A percentile compares a stretch with the other conserved stretches of the same genome.
phyloP scores from a whole-genome alignment of 768 basidiomycete genomes.

The Plicaturopsis crispa region DNA sequence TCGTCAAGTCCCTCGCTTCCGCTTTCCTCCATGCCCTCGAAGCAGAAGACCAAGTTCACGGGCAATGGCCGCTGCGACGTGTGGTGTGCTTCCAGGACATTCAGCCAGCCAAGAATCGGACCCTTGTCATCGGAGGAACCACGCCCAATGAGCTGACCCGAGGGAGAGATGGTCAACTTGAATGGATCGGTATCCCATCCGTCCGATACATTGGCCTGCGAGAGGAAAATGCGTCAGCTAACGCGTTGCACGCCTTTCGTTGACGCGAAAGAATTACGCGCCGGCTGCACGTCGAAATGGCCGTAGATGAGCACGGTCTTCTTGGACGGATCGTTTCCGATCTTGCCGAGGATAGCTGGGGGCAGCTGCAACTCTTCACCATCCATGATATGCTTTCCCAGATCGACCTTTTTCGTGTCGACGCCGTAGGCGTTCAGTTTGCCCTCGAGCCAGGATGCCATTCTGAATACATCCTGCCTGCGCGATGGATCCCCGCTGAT shows the following conservation, averaged over 20 bases:
- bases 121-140: conserved; percentile 70
- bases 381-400: conserved; percentile 70
- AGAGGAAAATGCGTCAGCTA: not conserved
- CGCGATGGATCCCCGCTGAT: conserved; percentile 65
- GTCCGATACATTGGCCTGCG: conserved; percentile 38
- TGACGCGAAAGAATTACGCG: conserved; percentile 27
- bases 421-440: conserved; percentile 77
- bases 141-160: conserved; percentile 51
- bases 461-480: conserved; percentile 72
- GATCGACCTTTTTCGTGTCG: conserved; percentile 61
- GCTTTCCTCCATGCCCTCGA: conserved; percentile 76
- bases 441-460: conserved; percentile 76
- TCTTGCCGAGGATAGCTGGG: conserved; percentile 72
- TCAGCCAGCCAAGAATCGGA: conserved; percentile 58
- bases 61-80: conserved; percentile 47
- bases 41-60: conserved; percentile 67
- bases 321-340: conserved; percentile 83
- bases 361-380: conserved; percentile 72
- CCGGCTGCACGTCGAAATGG: conserved; percentile 94
- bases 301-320: conserved; percentile 93
- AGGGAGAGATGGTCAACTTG: conserved; percentile 31
- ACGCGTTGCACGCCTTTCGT: not conserved
- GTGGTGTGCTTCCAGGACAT: conserved; percentile 60
- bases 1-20: conserved; percentile 65
- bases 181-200: conserved; percentile 68